Base-by-base conservation (phyloP, 2,329 filamentous ascomycete genomes). In the Diaporthe caulivora region DNA sequence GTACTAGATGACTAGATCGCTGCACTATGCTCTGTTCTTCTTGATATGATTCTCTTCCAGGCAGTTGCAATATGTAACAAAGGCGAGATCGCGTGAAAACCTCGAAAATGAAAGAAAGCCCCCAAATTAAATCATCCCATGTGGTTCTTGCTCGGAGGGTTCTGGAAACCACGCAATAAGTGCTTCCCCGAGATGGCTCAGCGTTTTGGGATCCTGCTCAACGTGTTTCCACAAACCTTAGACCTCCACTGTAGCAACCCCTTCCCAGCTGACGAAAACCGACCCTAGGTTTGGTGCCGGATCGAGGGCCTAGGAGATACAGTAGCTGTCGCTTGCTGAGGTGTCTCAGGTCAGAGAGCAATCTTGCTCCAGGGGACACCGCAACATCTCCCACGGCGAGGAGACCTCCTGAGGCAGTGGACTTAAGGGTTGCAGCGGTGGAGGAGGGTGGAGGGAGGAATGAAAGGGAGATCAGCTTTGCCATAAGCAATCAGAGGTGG, bases 311-410 rank as follows among this genome's bases (percentile, higher is more conserved):
- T 37, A 29, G 26, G 21, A 34, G 26, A 6, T 2, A 26, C 8
- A 65, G 31, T 34, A 51, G 24, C 18, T n/a, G 31, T 42, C 31
- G 51, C 70, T 17, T 55, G 57, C 49, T 70, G 73, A 54, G 26
- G 44, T 60, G 65, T 73, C 51, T 74, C 70, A 67, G 73, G 42
- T 37, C 17, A 11, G 15, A 58, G 18, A 65, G 31, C 40, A 69
- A 55, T 57, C 21, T 51, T 53, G 13, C 11, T 44, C 47, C 3
- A 26, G 44, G 34, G 55, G 49, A 47, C 42, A 58, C 57, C 73
- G 47, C 40, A 62, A 49, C 49, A 58, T 42, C n/a, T 37, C 26
- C 40, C 53, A 71, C 17, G 40, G 49, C 58, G 42, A 65, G n/a
- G 47, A 34, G 57, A 31, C 34, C 9, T 40, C 44, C 40, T 57